Conservation (phyloP, 2,329 filamentous ascomycete genomes). For the Diaporthe caulivora region DNA sequence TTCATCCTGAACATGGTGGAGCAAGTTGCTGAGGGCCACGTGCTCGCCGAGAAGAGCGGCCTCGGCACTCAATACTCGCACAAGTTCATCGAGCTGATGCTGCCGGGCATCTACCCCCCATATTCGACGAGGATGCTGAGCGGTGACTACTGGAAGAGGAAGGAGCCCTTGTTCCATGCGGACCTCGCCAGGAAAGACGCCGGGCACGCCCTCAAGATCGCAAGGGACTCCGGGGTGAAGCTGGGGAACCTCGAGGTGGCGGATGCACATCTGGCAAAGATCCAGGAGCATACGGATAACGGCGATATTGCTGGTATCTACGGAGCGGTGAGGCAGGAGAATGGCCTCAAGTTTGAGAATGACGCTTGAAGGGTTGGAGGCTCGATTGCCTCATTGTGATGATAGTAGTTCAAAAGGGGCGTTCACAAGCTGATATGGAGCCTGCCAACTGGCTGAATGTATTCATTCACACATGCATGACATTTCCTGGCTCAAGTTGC, state of each 20-base stretch:
- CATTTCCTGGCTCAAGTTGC: not conserved
- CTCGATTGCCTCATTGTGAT: not conserved
- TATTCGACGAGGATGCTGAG: slow-evolving; percentile 81
- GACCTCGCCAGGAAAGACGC: slow-evolving; percentile 88
- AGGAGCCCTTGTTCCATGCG: slow-evolving; percentile 85
- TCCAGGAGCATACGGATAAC: slow-evolving; percentile 73
- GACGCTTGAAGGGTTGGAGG: slow-evolving; percentile 46
- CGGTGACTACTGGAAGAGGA: slow-evolving; percentile 81
- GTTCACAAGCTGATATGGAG: not conserved
- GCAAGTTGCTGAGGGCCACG: slow-evolving; percentile 81
- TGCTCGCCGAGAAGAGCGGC: slow-evolving; percentile 83
- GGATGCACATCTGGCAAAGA: slow-evolving; percentile 75
- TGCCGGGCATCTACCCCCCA: slow-evolving; percentile 79
- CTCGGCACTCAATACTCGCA: slow-evolving; percentile 79
- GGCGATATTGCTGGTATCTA: slow-evolving; percentile 89
- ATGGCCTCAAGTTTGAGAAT: slow-evolving; percentile 81
- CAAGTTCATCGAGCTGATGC: slow-evolving; percentile 78
- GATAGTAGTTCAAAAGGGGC: too few species aligned
- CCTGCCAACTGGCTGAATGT: not conserved
- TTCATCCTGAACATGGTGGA: slow-evolving; percentile 88
- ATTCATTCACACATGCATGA: not conserved
- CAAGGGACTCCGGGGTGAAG: slow-evolving; percentile 69
- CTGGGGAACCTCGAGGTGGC: slow-evolving; percentile 76
- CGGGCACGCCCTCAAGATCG: slow-evolving; percentile 78
- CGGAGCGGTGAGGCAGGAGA: slow-evolving; percentile 80